Conservation (phyloP, 2,329 filamentous ascomycete species). For the Clonostachys rhizophaga region DNA sequence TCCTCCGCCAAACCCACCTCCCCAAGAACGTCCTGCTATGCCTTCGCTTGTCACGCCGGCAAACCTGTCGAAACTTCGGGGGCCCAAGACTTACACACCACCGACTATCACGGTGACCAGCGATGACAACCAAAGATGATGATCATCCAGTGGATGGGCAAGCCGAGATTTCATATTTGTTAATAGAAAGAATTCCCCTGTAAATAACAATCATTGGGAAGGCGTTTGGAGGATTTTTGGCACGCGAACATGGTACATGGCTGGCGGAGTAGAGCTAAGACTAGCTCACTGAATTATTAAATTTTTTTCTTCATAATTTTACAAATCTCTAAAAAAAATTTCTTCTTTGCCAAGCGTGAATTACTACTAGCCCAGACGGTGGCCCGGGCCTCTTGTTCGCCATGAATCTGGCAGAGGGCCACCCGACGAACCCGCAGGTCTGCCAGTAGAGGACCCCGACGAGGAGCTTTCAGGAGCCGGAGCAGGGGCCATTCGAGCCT, state of each 20-base stretch:
- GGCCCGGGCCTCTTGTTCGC: constrained; percentile 57
- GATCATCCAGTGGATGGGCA: too few relatives aligned
- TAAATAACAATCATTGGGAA: too few relatives aligned
- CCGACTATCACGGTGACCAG: constrained; percentile 13
- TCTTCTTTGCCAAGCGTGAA: background rate
- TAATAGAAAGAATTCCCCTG: too few relatives aligned
- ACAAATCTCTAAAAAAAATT: background rate
- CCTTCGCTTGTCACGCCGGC: constrained; percentile 30
- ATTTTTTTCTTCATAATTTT: background rate
- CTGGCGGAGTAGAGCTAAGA: background rate
- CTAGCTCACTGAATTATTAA: background rate
- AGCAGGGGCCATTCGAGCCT: background rate
- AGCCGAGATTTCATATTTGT: too few relatives aligned
- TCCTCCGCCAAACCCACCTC: constrained; percentile 17
- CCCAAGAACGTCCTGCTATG: constrained; percentile 12
- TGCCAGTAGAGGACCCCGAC: background rate
- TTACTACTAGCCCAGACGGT: constrained; percentile 48
- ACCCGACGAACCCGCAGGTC: constrained; percentile 29
- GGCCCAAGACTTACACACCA: constrained; percentile 35
- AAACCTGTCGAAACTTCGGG: constrained; percentile 22
- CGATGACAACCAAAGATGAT: too few relatives aligned
- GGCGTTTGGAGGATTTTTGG: background rate
- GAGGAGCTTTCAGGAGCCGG: background rate
- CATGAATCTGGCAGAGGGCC: constrained; percentile 59
- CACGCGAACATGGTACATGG: background rate